Evolutionary conservation across 1,139 yeast genomes (phyloP).

Genomic region (Hyphopichia wangnamkhiaoensis): DNA sequence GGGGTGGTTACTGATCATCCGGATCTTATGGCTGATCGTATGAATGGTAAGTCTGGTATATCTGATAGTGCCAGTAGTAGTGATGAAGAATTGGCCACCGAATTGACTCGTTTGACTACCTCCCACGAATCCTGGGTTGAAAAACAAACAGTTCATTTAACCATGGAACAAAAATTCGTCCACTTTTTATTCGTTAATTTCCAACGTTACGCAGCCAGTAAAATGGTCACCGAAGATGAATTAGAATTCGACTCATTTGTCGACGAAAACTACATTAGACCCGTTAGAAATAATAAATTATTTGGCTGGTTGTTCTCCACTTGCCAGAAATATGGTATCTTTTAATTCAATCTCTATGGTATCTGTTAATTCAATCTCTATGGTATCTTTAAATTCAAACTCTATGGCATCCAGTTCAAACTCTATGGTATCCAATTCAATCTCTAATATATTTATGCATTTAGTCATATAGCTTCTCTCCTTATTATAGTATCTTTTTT

Average conservation of each 20-base stretch:
- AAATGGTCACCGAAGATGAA: conserved; percentile 22
- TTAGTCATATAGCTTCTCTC: too few relatives aligned
- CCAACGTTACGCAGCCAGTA: conserved; percentile 13
- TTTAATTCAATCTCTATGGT: conserved; percentile 27
- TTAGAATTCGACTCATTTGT: conserved; percentile 24
- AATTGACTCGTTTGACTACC: conserved; percentile 11
- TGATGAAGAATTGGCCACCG: conserved; percentile 10
- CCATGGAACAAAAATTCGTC: conserved; percentile 22
- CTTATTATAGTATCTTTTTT: too few relatives aligned
- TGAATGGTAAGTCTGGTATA: conserved; percentile 5
- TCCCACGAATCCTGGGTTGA: conserved; percentile 10
- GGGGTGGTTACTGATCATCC: conserved; percentile 71
- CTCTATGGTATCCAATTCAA: too few relatives aligned
- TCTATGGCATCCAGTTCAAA: conserved; percentile 24
- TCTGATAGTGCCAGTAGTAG: not conserved
- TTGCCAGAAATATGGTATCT: conserved; percentile 36
- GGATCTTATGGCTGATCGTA: conserved; percentile 30
- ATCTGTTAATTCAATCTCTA: conserved; percentile 25
- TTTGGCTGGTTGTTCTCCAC: conserved; percentile 25
- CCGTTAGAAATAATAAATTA: conserved; percentile 16
- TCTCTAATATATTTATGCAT: too few relatives aligned
- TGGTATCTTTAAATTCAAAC: conserved; percentile 29
- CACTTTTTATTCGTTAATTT: conserved; percentile 19
- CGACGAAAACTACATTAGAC: conserved; percentile 23
- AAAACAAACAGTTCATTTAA: conserved; percentile 10